Percentiles rank a stretch among this genome's conserved stretches.
Evolutionary conservation across 2,329 filamentous ascomycete genomes (phyloP).

Genomic region (Trichophyton benhamiae): DNA sequence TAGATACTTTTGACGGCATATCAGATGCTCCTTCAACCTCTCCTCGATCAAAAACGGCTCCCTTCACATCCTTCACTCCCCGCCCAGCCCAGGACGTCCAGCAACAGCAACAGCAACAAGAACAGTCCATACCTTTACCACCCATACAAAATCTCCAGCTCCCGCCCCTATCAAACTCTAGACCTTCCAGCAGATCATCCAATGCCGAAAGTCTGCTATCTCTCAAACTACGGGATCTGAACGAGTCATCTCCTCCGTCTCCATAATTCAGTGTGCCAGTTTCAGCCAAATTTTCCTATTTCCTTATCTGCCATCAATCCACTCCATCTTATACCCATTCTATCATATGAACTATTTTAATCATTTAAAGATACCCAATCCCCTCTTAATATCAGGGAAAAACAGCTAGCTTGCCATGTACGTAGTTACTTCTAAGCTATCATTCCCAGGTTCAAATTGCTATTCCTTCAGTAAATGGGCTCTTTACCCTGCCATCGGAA

Average conservation of each 20-base stretch:
- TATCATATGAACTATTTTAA: background rate
- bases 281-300: background rate
- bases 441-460: background rate
- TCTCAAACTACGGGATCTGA: background rate
- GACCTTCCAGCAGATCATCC: background rate
- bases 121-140: background rate
- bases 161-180: background rate
- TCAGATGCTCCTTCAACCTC: background rate
- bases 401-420: background rate
- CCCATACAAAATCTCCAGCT: background rate
- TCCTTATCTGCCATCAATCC: too few species aligned
- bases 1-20: conserved; percentile 2
- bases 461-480: background rate
- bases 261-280: background rate
- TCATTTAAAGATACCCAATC: conserved; percentile 3
- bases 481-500: background rate
- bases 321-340: background rate
- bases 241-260: background rate
- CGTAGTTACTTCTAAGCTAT: too few species aligned
- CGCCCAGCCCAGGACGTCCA: background rate
- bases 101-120: background rate
- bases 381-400: background rate
- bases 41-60: background rate
- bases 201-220: background rate
- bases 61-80: background rate